These are phyloP conservation scores for Croton laevigatus DNA, from an alignment of 441 rosid species.

Conservation along the genomic window DNA sequence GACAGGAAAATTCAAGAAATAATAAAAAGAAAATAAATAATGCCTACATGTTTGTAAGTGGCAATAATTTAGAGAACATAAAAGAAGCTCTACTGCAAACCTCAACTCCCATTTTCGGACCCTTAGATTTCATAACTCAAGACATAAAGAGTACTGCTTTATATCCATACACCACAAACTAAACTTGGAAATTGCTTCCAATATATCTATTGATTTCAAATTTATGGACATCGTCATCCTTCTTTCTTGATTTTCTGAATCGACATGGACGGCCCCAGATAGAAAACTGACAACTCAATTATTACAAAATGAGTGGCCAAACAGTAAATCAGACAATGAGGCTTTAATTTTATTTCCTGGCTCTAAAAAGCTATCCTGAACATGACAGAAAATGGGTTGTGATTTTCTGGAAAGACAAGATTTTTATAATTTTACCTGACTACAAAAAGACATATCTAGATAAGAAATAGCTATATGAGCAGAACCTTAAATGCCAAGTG, in stretches of 20 bases:
- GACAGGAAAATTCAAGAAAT: conserved; percentile 21
- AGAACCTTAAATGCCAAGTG: neutral
- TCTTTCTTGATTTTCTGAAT: conserved; percentile 28
- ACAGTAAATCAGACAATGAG: conserved; percentile 15
- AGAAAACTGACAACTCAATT: conserved; percentile 35
- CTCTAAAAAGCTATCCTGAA: conserved; percentile 14
- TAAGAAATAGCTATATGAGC: conserved; percentile 13
- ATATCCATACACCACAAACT: neutral
- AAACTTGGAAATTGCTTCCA: neutral
- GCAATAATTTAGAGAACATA: conserved; percentile 35
- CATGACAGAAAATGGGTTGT: conserved; percentile 16
- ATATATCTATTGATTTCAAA: conserved; percentile 12
- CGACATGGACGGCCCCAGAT: conserved; percentile 43
- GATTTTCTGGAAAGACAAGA: conserved; percentile 17
- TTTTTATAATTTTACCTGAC: conserved; percentile 15
- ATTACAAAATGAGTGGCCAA: conserved; percentile 27
- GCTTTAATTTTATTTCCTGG: neutral
- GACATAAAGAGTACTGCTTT: conserved; percentile 8
- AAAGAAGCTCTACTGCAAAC: conserved; percentile 27
- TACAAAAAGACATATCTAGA: neutral
- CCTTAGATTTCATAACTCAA: conserved; percentile 21
- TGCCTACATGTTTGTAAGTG: conserved; percentile 44
- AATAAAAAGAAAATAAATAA: conserved; percentile 22
- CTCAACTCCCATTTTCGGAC: conserved; percentile 29
- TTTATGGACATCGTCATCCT: conserved; percentile 21